These are phyloP conservation scores for Corymbia citriodora DNA, from an alignment of 441 rosid genomes.

Conservation along the genomic window DNA sequence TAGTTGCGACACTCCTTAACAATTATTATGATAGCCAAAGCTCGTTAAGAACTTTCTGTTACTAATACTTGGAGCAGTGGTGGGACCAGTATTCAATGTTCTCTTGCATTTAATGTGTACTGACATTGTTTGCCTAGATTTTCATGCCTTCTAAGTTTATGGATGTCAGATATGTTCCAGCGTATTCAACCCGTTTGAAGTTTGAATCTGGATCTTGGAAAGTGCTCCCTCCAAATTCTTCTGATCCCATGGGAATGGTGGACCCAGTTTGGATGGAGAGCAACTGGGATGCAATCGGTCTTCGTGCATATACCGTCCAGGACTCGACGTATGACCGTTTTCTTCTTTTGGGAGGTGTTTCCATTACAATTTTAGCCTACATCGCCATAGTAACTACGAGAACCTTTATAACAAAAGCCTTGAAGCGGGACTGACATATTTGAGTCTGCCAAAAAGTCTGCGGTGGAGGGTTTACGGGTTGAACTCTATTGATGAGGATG, in stretches of 20 bases:
- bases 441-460: not conserved
- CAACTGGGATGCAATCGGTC: constrained; percentile 72
- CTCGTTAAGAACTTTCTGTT: not conserved
- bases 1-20: not conserved
- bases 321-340: constrained; percentile 51
- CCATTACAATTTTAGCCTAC: constrained; percentile 59
- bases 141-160: not conserved
- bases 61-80: not conserved
- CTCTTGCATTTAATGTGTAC: not conserved
- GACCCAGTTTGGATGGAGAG: constrained; percentile 98
- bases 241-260: constrained; percentile 60
- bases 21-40: not conserved
- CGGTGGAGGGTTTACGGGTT: not conserved
- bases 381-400: constrained; percentile 40
- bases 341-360: constrained; percentile 58
- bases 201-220: constrained; percentile 62
- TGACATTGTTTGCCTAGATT: not conserved
- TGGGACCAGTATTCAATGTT: not conserved
- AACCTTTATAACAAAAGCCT: constrained; percentile 51
- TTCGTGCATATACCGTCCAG: constrained; percentile 61
- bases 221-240: constrained; percentile 53
- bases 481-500: not conserved
- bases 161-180: constrained; percentile 71
- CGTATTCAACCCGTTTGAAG: constrained; percentile 86
- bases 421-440: constrained; percentile 65